Evolutionary conservation across 768 basidiomycete genomes (phyloP), one percentile per base, ranked within the genome.

Genomic region (Sarcodon aspratus): DNA sequence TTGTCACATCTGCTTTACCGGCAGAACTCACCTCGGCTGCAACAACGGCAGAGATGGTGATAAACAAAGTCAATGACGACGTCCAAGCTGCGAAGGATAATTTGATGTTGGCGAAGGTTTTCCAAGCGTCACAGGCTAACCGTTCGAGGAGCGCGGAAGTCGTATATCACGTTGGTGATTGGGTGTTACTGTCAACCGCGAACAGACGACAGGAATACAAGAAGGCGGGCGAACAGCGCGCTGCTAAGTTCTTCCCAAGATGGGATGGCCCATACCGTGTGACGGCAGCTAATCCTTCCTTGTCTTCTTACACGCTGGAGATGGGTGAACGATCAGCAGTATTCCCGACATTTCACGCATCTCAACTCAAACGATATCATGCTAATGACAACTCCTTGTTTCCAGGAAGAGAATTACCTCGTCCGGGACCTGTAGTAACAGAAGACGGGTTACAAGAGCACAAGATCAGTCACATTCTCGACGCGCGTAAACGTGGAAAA

Each of bases 231-330:
- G 54, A 61, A 2, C 56, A 61, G 4, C 54, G 60, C 0, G 67
- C 66, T 0, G 68, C 67, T 0, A 75, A 75, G 45, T 72, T 73
- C 47, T 66, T 75, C 59, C 66, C 69, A 0, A 47, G 57, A 0
- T 66, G 44, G 13, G 65, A 72, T 46, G 57, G 62, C 3, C 58
- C 55, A 2, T 62, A 55, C 48, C 45, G n/a, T 0, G 51, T 60
- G 50, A 7, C 33, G 50, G 6, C 61, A 51, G 31, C 55, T 2
- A 44, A 36, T 36, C 51, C 56, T 1, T 51, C 52, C 4, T 43
- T 44, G 9, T 54, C 57, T 4, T 37, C 50, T 3, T 64, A 63
- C 49, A 54, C 51, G 2, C 52, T 64, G 13, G 57, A 59, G 0
- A 48, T 63, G 1, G n/a, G n/a, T n/a, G 50, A 55, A 11, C 47